phyloP scores from a whole-genome alignment of 805 yeast species.

The Tetrapisispora taiwanensis region DNA sequence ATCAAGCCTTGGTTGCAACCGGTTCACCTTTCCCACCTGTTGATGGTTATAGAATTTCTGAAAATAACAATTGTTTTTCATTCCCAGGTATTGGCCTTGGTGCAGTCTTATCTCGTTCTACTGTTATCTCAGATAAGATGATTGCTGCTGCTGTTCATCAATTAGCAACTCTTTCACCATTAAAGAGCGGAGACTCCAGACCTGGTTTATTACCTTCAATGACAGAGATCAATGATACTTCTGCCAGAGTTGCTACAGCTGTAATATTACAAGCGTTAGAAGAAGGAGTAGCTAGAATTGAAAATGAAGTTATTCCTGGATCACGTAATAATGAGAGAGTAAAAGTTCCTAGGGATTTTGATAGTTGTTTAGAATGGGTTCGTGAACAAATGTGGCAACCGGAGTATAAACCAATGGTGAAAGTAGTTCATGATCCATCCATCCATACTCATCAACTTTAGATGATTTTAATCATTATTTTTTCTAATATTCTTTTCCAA shows the following conservation, averaged over 20 bases:
- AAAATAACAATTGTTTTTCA: slow-evolving; percentile 92
- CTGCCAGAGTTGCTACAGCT: slow-evolving; percentile 89
- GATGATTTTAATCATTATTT: background rate
- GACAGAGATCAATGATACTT: slow-evolving; percentile 77
- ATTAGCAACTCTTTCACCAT: slow-evolving; percentile 76
- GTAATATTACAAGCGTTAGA: slow-evolving; percentile 78
- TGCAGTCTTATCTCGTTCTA: slow-evolving; percentile 80
- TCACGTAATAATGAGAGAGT: slow-evolving; percentile 31
- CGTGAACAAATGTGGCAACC: slow-evolving; percentile 95
- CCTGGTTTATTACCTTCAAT: slow-evolving; percentile 67
- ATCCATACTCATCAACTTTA: slow-evolving; percentile 1
- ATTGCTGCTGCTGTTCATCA: slow-evolving; percentile 92
- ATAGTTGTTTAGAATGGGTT: slow-evolving; percentile 79
- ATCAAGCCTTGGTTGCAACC: slow-evolving; percentile 86
- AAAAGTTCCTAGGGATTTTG: slow-evolving; percentile 68
- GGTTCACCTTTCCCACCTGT: slow-evolving; percentile 99
- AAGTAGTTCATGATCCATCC: slow-evolving; percentile 33
- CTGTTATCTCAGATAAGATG: slow-evolving; percentile 80
- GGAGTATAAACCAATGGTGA: slow-evolving; percentile 78
- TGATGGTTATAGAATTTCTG: slow-evolving; percentile 79
- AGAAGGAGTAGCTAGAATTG: slow-evolving; percentile 78
- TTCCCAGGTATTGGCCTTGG: slow-evolving; percentile 98
- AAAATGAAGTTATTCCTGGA: slow-evolving; percentile 28
- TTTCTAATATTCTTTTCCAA: background rate
- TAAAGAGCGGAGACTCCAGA: slow-evolving; percentile 37